Percentiles rank a stretch among this genome's conserved stretches.
Evolutionary conservation across 2,329 filamentous ascomycete species (phyloP).

Genomic region (Trichoderma sp.): DNA sequence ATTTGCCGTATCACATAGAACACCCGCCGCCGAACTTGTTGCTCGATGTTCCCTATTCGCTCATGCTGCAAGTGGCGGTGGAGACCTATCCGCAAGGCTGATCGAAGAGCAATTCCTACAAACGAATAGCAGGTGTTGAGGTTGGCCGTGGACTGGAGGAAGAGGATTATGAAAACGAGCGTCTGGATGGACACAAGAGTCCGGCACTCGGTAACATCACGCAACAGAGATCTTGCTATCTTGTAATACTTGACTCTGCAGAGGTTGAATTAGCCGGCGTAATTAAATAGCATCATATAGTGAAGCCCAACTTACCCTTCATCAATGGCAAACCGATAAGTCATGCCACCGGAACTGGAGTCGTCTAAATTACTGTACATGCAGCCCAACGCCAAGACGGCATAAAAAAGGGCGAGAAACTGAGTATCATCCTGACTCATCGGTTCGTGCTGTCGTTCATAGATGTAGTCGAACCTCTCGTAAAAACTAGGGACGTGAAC

Average conservation of each 20-base stretch:
- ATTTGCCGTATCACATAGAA: constrained; percentile 69
- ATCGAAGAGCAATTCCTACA: constrained; percentile 72
- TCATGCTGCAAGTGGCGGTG: constrained; percentile 69
- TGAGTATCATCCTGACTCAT: constrained; percentile 62
- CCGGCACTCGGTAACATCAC: constrained; percentile 65
- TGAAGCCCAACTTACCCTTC: constrained; percentile 47
- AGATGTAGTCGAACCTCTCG: constrained; percentile 71
- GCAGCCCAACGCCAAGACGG: constrained; percentile 68
- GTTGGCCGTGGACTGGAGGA: constrained; percentile 75
- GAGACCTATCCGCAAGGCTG: constrained; percentile 72
- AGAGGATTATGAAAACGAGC: constrained; percentile 75
- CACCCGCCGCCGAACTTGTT: constrained; percentile 60
- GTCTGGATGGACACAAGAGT: constrained; percentile 73
- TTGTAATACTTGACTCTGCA: constrained; percentile 71
- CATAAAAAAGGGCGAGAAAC: constrained; percentile 68
- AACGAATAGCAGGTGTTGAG: constrained; percentile 78
- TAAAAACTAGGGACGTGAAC: constrained; percentile 82
- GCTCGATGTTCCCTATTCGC: constrained; percentile 59
- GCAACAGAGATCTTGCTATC: constrained; percentile 61
- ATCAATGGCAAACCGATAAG: constrained; percentile 51
- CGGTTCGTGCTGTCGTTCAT: constrained; percentile 62
- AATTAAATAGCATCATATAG: neutral
- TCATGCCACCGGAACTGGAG: constrained; percentile 43
- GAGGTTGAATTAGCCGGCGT: neutral
- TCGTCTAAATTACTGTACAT: constrained; percentile 63